Percentiles rank a stretch among this genome's conserved stretches.
phyloP scores from a whole-genome alignment of 257 asterid species.

The Primulina huaijiensis region DNA sequence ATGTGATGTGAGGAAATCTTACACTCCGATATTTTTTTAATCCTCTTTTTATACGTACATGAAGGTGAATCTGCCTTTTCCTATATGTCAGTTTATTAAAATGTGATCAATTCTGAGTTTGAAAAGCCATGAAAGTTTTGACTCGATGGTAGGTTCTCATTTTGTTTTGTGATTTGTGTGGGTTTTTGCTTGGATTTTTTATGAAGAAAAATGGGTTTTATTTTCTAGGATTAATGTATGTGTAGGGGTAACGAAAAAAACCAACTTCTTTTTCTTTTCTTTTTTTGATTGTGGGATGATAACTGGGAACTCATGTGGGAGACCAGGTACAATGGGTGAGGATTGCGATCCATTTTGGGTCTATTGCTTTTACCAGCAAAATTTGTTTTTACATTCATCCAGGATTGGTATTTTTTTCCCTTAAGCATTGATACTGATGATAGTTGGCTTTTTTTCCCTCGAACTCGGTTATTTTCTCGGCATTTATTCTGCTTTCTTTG shows the following conservation, averaged over 20 bases:
- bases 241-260: constrained; percentile 15
- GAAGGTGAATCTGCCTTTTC: constrained; percentile 18
- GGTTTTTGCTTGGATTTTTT: not conserved
- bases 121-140: constrained; percentile 37
- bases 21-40: not conserved
- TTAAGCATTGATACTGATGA: constrained; percentile 50
- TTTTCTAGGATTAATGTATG: constrained; percentile 27
- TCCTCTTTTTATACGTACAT: constrained; percentile 20
- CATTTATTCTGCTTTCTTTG: constrained; percentile 28
- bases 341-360: constrained; percentile 93
- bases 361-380: constrained; percentile 38
- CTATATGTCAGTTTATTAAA: constrained; percentile 18
- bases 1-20: constrained; percentile 77
- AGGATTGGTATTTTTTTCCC: constrained; percentile 38
- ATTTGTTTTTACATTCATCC: constrained; percentile 41
- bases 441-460: constrained; percentile 27
- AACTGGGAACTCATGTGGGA: constrained; percentile 26
- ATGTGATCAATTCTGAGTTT: constrained; percentile 27
- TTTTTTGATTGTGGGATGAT: constrained; percentile 29
- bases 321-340: constrained; percentile 73
- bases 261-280: not conserved
- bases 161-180: constrained; percentile 24
- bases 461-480: constrained; percentile 22
- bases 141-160: constrained; percentile 36
- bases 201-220: constrained; percentile 25